Evolutionary conservation across 108 stramenopile genomes (phyloP), one percentile per base, ranked within the genome.

Genomic region (Aurantiochytrium sp.): DNA sequence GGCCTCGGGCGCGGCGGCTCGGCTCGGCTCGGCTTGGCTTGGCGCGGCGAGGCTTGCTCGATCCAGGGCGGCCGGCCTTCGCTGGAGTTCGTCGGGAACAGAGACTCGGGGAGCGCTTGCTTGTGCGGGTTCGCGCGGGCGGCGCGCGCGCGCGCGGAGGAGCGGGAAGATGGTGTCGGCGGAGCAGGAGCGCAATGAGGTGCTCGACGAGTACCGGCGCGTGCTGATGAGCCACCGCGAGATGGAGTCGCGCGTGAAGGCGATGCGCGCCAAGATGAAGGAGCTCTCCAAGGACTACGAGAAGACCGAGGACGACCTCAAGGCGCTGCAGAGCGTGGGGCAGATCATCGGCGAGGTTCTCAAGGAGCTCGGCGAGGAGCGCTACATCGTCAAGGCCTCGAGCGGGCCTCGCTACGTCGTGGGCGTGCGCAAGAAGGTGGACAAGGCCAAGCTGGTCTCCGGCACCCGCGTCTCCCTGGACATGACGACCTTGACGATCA

Each of bases 401-500:
- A 94, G 92, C 88, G 99, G 99, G 44, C 99, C 99, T 6, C 94
- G 99, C 8, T 98, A 98, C 88, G 99, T 99, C 5, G 98, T 99
- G 8, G 98, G 98, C 14, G 98, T 97, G 89, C 95, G 98, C 29
- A 93, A 94, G 19, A 92, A 97, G 23, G 87, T 87, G 5, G 97
- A 97, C 90, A 97, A 96, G 89, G 92, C 93, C 42, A 96, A 95
- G 73, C 93, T 99, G 59, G 96, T 96, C 93, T 95, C 97, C 18
- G 98, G 99, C 58, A 97, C 97, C n/a, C 93, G 99, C 12, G 98
- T 98, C 5, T 96, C 97, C 5, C 91, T 99, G 87, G 98, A 99
- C 91, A 98, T 98, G 98, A 98, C 98, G n/a, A 99, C 98, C n/a
- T 91, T 99, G 64, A 99, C 99, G 51, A 98, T 99, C 90, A 99